Conservation (phyloP, 192 early-diverging fungal species). For the Lunasporangiospora selenospora region DNA sequence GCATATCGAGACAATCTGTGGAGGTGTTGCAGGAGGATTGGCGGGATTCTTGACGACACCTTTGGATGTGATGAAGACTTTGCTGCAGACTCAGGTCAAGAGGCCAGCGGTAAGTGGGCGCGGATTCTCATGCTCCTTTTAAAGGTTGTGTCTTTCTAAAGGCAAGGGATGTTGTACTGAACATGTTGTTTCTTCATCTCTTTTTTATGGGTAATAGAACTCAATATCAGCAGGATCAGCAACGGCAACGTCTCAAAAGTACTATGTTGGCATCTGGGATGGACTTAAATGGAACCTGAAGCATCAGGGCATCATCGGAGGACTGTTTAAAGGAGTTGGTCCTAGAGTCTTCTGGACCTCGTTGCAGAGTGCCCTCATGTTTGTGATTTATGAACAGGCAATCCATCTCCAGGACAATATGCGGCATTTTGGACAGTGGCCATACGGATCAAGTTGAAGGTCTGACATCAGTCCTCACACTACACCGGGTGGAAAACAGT, state of each 20-base stretch:
- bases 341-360: conserved; percentile 72
- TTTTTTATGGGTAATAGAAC: too few relatives aligned
- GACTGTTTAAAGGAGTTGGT: conserved; percentile 70
- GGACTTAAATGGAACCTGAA: conserved; percentile 53
- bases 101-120: conserved; percentile 12
- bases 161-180: too few relatives aligned
- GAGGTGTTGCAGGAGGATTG: conserved; percentile 53
- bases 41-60: conserved; percentile 56
- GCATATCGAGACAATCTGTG: conserved; percentile 39
- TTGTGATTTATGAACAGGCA: conserved; percentile 65
- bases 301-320: conserved; percentile 50
- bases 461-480: too few relatives aligned
- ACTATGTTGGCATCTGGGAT: conserved; percentile 52
- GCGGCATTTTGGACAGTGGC: too few relatives aligned
- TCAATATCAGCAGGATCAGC: neutral
- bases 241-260: conserved; percentile 3
- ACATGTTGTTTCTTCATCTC: too few relatives aligned
- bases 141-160: too few relatives aligned
- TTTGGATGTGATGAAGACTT: conserved; percentile 56
- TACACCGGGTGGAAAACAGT: too few relatives aligned
- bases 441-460: too few relatives aligned
- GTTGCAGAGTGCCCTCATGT: conserved; percentile 65
- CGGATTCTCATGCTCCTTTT: neutral
- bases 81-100: conserved; percentile 49
- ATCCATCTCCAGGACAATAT: conserved; percentile 42